phyloP scores from a whole-genome alignment of 345 rosid species.

The Erysimum cheiranthoides region DNA sequence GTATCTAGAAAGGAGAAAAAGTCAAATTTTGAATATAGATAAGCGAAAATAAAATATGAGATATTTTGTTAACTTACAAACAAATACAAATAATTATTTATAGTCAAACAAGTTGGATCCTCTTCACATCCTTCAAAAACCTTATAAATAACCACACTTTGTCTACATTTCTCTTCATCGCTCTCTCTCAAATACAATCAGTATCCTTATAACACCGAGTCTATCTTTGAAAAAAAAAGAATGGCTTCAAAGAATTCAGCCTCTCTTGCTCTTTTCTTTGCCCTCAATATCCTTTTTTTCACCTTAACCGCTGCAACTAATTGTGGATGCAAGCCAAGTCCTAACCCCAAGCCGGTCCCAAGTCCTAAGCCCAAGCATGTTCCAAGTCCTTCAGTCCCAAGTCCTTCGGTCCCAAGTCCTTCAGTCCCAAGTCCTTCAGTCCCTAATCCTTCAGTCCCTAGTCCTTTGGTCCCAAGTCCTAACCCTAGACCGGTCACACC shows the following conservation, averaged over 20 bases:
- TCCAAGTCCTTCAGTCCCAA: background rate
- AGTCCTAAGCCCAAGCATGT: background rate
- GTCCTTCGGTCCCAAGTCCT: background rate
- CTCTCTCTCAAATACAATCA: constrained; percentile 3
- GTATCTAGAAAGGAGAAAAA: background rate
- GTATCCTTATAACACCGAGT: background rate
- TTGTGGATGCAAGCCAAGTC: constrained; percentile 23
- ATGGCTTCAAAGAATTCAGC: constrained; percentile 37
- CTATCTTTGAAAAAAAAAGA: background rate
- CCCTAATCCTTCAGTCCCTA: background rate
- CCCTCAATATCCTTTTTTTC: constrained; percentile 39
- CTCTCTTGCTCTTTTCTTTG: constrained; percentile 23
- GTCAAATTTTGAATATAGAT: background rate
- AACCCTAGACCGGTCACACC: background rate
- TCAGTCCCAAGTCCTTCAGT: background rate
- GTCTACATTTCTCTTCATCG: constrained; percentile 6
- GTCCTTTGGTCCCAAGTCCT: background rate
- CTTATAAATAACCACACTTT: constrained; percentile 4
- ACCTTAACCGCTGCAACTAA: constrained; percentile 18
- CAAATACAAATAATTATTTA: background rate
- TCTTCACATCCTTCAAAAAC: background rate
- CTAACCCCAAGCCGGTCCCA: background rate
- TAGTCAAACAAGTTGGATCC: background rate
- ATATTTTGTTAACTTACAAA: background rate
- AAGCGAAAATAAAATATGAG: background rate